Base-by-base conservation (phyloP, 108 stramenopile genomes). In the Fragilaria radians region DNA sequence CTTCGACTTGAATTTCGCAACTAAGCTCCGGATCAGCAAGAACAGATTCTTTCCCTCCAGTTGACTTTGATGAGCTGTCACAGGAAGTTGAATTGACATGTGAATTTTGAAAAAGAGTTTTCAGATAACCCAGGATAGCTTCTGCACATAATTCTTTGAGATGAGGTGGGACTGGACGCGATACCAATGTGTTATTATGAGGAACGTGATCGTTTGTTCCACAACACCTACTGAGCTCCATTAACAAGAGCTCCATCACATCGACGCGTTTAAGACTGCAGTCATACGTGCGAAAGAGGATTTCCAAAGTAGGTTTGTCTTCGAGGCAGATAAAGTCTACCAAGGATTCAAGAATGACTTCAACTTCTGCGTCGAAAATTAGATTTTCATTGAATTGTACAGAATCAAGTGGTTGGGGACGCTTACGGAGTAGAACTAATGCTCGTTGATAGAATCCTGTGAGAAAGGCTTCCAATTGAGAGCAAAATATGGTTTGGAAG, bases 371-470 rank as follows among this genome's bases (percentile, higher is more conserved):
- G 70, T 92, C 91, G 69, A 92, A 92, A 51, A 70, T 49, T 24
- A 81, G 28, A 67, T 92, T 87, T 28, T 85, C 74, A 62, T 87
- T 75, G 63, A 83, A 92, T 32, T 66, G 59, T 5, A 62, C 19
- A 19, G 73, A 79, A 70, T 89, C 84, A 14, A 49, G 58, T 14
- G 91, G 85, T 25, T 70, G 42, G n/a, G 58, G 57, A 5, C 83
- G 75, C 31, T 77, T 76, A 14, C 91, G 78, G 42, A 92, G 55
- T 34, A 92, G 57, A 18, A 77, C 82, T 48, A 92, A 48, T 0
- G 91, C 85, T 50, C 91, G 78, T 48, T 85, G 84, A 73, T 85
- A 92, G 61, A 92, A 89, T 32, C 91, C 91, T n/a, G 85, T 76
- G 66, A 88, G 89, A 7, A 92, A 83, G 34, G 79, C 70, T 61